Evolutionary conservation across 768 basidiomycete species (phyloP).

Genomic region (Suillus hirtellus): DNA sequence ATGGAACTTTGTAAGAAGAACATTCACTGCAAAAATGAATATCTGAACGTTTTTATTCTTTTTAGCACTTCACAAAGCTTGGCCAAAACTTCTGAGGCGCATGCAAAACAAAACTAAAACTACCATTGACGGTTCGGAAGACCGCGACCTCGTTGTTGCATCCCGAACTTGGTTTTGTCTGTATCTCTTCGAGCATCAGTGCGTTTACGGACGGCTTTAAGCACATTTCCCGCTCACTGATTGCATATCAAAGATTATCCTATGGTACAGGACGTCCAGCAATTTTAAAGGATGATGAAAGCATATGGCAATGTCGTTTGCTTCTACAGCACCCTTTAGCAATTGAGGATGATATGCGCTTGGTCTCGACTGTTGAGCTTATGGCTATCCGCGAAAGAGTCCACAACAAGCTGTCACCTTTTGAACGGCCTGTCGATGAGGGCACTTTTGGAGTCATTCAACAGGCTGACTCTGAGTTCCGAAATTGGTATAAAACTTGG

Average conservation of each 20-base stretch:
- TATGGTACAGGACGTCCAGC: constrained; percentile 95
- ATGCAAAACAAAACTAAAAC: constrained; percentile 66
- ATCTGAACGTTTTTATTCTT: constrained; percentile 1
- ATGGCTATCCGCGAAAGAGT: constrained; percentile 87
- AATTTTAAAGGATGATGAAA: constrained; percentile 90
- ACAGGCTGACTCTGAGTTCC: constrained; percentile 76
- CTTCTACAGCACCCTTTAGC: constrained; percentile 85
- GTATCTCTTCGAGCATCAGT: constrained; percentile 95
- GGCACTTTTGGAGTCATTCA: constrained; percentile 71
- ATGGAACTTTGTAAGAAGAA: constrained; percentile 78
- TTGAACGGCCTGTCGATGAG: constrained; percentile 74
- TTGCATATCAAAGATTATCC: constrained; percentile 62
- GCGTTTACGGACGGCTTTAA: constrained; percentile 30
- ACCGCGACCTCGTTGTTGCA: constrained; percentile 78
- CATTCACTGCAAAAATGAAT: constrained; percentile 5
- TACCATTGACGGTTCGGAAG: constrained; percentile 50
- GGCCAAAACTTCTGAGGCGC: constrained; percentile 76
- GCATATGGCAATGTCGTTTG: constrained; percentile 77
- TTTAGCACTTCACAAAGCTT: constrained; percentile 87
- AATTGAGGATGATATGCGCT: constrained; percentile 91
- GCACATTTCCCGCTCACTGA: background rate
- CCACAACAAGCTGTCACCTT: constrained; percentile 78
- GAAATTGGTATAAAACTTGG: constrained; percentile 80
- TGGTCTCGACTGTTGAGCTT: constrained; percentile 92
- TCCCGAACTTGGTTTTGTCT: constrained; percentile 92